Conservation (phyloP, 1,284 basidiomycete genomes). For the Fomitopsis betulina region DNA sequence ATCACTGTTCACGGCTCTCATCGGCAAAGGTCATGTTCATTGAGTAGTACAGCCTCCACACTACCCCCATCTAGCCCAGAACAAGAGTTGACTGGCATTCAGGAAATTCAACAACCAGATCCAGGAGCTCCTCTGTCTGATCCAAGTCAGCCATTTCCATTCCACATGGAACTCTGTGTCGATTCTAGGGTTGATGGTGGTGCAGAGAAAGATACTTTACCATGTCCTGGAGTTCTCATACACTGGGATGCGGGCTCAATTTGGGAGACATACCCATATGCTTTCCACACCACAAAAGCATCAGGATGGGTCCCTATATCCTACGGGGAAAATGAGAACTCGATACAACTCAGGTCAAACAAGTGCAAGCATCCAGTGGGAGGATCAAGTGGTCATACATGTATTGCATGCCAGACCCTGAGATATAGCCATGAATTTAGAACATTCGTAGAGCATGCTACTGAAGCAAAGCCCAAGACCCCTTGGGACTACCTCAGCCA, state of each 20-base stretch:
- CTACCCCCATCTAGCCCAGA: no score
- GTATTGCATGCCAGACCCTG: not conserved
- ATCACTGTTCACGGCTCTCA: no score
- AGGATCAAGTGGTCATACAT: not conserved
- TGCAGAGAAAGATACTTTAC: no score
- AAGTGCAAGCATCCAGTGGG: not conserved
- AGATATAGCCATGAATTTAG: not conserved
- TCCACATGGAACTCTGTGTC: no score
- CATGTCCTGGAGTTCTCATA: not conserved
- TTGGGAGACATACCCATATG: not conserved
- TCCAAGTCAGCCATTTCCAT: no score
- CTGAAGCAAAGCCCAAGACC: not conserved
- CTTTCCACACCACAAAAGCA: not conserved
- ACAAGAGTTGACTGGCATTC: no score
- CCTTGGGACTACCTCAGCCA: not conserved
- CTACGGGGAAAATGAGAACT: not conserved
- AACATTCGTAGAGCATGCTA: not conserved
- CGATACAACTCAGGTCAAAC: not conserved
- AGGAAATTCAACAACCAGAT: no score
- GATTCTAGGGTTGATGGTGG: no score
- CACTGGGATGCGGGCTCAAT: not conserved
- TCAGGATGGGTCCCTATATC: not conserved
- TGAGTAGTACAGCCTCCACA: no score
- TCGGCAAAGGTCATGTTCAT: no score
- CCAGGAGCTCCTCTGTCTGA: no score